Evolutionary conservation across 768 basidiomycete species (phyloP).

Genomic region (Leucocoprinus leucothites): DNA sequence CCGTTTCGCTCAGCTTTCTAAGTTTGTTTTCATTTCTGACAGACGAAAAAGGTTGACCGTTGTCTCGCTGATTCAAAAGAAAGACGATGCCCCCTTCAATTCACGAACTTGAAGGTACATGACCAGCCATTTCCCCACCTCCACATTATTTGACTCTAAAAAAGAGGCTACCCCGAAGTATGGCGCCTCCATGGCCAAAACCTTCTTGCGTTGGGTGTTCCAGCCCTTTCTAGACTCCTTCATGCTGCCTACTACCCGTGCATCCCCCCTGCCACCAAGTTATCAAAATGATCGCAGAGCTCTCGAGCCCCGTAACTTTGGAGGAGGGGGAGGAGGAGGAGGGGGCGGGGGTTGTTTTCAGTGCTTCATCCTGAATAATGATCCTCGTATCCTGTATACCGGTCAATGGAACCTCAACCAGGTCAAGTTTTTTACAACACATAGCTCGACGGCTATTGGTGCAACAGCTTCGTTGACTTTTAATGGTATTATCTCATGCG

Average conservation of each 20-base stretch:
- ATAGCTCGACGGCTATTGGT: constrained; percentile 29
- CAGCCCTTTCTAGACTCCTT: background rate
- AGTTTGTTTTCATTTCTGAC: background rate
- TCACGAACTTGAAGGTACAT: background rate
- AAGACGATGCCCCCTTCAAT: background rate
- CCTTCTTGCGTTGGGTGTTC: background rate
- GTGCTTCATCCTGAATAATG: constrained; percentile 31
- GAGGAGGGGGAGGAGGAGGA: background rate
- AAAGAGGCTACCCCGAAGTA: too few relatives aligned
- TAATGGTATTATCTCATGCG: constrained; percentile 26
- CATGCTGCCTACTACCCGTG: too few relatives aligned
- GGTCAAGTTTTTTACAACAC: constrained; percentile 27
- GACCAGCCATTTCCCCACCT: too few relatives aligned
- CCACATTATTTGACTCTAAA: too few relatives aligned
- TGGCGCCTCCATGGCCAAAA: too few relatives aligned
- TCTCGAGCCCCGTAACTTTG: background rate
- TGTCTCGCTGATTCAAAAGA: constrained; percentile 1
- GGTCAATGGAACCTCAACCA: constrained; percentile 33
- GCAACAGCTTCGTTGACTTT: constrained; percentile 33
- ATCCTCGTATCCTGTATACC: constrained; percentile 31
- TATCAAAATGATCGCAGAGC: background rate
- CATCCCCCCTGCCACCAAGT: background rate
- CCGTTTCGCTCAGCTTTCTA: background rate
- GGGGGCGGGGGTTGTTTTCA: constrained; percentile 7
- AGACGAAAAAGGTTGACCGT: constrained; percentile 17